Evolutionary conservation across 371 early-diverging fungal genomes (phyloP), one percentile per base, ranked within the genome.

Genomic region (Dinochytrium kinnereticum): DNA sequence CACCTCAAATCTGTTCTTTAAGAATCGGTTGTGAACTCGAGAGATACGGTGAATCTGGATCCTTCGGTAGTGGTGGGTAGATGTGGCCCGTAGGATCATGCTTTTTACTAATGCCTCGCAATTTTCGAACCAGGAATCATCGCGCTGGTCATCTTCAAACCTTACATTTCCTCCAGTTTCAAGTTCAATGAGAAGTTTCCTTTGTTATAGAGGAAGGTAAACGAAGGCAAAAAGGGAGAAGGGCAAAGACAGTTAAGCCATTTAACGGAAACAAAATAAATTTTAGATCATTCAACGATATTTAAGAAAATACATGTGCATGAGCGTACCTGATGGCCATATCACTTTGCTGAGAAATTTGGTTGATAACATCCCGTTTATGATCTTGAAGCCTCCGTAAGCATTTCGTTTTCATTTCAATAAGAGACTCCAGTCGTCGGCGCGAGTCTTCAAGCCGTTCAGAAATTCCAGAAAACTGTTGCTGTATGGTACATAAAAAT

Each of bases 161-260:
- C 87, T 76, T 24, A 87, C 84, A 67, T 87, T 87, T 28, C 87
- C 87, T 2, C 87, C 87, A 1, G 85, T 85, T 69, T 85, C 86
- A 13, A 87, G 77, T 73, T 87, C 84, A 19, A 84, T 71, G 37
- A 84, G 70, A 17, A 83, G 78, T 64, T 81, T 82, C 34, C 84
- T 84, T 51, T 33, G 17, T n/a, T n/a, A n/a, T n/a, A n/a, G n/a
- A n/a, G n/a, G n/a, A n/a, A n/a, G n/a, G n/a, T n/a, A n/a, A n/a
- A n/a, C n/a, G n/a, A n/a, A n/a, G n/a, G n/a, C n/a, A n/a, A n/a
- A n/a, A n/a, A 21, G 24, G 49, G 26, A 70, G 13, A 34, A 34
- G 53, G n/a, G n/a, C n/a, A n/a, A n/a, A n/a, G n/a, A n/a, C n/a
- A n/a, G n/a, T n/a, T n/a, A n/a, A n/a, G n/a, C n/a, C n/a, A n/a